Percentiles rank a stretch among this genome's conserved stretches.
phyloP scores from a whole-genome alignment of 345 rosid genomes.

The Ceriops zippeliana region DNA sequence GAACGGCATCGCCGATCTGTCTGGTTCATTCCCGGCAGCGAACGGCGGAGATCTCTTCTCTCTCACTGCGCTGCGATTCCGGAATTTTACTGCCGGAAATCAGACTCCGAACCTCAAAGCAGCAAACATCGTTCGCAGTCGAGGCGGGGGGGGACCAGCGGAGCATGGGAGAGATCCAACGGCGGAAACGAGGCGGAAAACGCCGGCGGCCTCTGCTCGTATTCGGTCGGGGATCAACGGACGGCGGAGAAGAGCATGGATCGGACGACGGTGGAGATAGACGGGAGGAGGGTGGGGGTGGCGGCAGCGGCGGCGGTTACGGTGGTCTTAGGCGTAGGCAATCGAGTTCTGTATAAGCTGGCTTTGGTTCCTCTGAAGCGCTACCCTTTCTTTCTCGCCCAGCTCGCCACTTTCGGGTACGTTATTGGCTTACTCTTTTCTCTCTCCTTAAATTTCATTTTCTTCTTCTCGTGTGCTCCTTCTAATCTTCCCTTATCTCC shows the following conservation, averaged over 20 bases:
- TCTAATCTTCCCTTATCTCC: background rate
- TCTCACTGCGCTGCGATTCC: constrained; percentile 21
- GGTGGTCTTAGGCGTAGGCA: constrained; percentile 79
- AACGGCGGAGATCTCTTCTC: constrained; percentile 24
- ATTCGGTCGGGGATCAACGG: constrained; percentile 35
- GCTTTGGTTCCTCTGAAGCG: constrained; percentile 86
- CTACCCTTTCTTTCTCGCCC: constrained; percentile 94
- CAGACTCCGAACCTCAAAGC: constrained; percentile 32
- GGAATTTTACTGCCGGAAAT: constrained; percentile 26
- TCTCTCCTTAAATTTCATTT: background rate
- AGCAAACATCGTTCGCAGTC: constrained; percentile 22
- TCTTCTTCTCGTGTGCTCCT: background rate
- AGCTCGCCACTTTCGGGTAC: constrained; percentile 93
- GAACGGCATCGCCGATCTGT: constrained; percentile 17
- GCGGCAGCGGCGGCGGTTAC: constrained; percentile 67
- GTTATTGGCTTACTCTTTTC: background rate
- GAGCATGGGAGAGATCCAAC: constrained; percentile 40
- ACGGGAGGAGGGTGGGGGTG: constrained; percentile 43
- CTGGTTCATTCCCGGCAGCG: constrained; percentile 25
- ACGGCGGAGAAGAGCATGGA: constrained; percentile 14
- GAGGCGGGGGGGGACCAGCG: constrained; percentile 33
- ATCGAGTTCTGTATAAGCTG: constrained; percentile 77
- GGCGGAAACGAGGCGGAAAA: constrained; percentile 28
- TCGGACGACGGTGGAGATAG: constrained; percentile 14
- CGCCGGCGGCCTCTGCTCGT: constrained; percentile 34